Evolutionary conservation across 805 yeast species (phyloP).

Genomic region (Candida coquimbonensis): DNA sequence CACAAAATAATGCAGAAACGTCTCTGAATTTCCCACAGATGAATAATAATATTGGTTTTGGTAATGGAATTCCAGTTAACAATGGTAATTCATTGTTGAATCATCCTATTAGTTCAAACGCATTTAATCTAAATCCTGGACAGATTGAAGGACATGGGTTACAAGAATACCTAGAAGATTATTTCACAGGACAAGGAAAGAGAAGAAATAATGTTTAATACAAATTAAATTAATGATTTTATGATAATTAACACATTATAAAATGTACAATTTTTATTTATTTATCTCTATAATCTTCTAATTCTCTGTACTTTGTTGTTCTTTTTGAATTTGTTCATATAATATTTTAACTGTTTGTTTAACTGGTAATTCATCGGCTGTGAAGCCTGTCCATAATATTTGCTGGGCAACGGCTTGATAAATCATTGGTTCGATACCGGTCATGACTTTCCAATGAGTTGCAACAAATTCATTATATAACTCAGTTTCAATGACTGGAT

Average conservation of each 20-base stretch:
- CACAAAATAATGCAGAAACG: neutral
- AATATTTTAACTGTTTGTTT: conserved; percentile 8
- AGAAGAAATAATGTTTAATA: neutral
- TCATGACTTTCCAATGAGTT: conserved; percentile 18
- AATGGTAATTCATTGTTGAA: neutral
- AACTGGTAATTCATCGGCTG: conserved; percentile 14
- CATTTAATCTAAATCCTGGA: neutral
- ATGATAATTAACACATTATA: too few relatives aligned
- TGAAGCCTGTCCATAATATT: conserved; percentile 20
- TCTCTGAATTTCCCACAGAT: neutral
- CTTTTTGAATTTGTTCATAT: conserved; percentile 4
- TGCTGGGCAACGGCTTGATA: conserved; percentile 23
- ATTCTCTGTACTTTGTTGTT: neutral
- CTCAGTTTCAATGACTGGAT: conserved; percentile 18
- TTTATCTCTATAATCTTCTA: neutral
- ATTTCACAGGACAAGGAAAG: neutral
- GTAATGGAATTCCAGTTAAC: neutral
- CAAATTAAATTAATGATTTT: neutral
- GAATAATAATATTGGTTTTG: neutral
- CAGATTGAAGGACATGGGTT: neutral
- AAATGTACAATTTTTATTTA: neutral
- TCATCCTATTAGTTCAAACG: neutral
- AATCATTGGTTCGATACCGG: conserved; percentile 24
- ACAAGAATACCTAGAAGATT: neutral
- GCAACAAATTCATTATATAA: conserved; percentile 12